Evolutionary conservation across 257 asterid genomes (phyloP), one percentile per base, ranked within the genome.

Genomic region (Paraleonurus japonicus): DNA sequence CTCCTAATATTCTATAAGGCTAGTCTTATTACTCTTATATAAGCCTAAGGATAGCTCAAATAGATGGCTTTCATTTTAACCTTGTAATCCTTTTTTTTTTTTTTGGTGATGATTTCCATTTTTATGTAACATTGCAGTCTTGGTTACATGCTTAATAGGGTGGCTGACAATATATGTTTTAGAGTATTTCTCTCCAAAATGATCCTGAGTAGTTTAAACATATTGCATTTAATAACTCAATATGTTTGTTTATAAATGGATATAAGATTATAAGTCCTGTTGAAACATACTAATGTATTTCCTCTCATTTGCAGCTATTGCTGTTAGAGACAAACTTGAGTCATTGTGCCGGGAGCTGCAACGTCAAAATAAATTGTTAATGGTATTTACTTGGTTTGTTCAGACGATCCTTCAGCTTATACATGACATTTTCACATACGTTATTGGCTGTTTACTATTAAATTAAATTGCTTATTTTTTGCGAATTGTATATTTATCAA

Each of bases 261-360:
- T 22, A 57, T 65, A n/a, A n/a, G n/a, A n/a, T n/a, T n/a, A n/a
- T n/a, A 8, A 13, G 32, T 20, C n/a, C 35, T 19, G 2, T 57
- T 57, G 11, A 22, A 55, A 10, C n/a, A 24, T 57, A 24, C 72
- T 81, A 54, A 83, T 53, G 53, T 55, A 16, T 62, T 50, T 76
- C 66, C 69, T 76, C 48, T 85, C 70, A 70, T 75, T 51, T 88
- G 84, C 90, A 95, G 99, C 98, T 73, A 55, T 89, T 80, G 79
- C 97, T 65, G 98, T 95, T 65, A 87, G 93, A 78, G 95, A 88
- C 85, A 95, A 84, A 83, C 97, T 95, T 20, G 99, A 95, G 85
- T 92, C 99, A 61, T 72, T 92, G 71, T 95, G 99, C 84, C 86
- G 99, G 76, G 99, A 92, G 87, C 87, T 95, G 83, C 99, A 92